Conservation (phyloP, 257 asterid species). For the Leptodermis oblonga region DNA sequence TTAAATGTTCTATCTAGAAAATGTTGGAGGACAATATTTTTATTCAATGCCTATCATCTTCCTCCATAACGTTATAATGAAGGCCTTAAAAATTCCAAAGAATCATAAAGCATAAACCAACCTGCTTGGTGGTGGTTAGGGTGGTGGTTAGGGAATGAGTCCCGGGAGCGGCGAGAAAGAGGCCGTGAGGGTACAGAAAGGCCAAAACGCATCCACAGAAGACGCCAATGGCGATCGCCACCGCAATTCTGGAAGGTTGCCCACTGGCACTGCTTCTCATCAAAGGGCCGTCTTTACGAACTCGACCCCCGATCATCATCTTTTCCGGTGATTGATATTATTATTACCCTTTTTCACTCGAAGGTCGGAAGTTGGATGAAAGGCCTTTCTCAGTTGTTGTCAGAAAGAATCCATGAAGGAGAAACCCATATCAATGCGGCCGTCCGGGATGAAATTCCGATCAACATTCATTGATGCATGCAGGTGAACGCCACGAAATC, state of each 20-base stretch:
- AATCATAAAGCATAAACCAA: constrained; percentile 4
- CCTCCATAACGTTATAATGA: background rate
- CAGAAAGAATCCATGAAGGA: background rate
- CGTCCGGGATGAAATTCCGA: background rate
- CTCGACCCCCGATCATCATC: constrained; percentile 30
- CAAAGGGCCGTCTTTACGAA: constrained; percentile 30
- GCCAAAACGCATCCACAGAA: constrained; percentile 43
- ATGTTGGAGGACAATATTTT: background rate
- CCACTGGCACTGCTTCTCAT: constrained; percentile 35
- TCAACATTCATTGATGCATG: background rate
- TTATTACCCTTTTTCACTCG: background rate
- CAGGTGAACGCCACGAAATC: background rate
- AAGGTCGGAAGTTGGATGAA: background rate
- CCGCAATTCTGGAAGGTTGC: constrained; percentile 34
- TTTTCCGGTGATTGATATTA: background rate
- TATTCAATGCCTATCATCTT: background rate
- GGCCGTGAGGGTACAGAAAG: constrained; percentile 39
- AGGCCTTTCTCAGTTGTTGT: background rate
- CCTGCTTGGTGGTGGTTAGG: constrained; percentile 41
- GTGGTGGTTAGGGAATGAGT: constrained; percentile 9
- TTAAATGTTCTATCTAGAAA: too few species aligned
- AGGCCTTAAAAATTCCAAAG: too few species aligned
- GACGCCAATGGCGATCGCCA: constrained; percentile 42
- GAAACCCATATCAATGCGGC: background rate
- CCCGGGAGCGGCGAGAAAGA: constrained; percentile 28